Base-by-base conservation (phyloP, 257 asterid species). In the Linaria vulgaris region DNA sequence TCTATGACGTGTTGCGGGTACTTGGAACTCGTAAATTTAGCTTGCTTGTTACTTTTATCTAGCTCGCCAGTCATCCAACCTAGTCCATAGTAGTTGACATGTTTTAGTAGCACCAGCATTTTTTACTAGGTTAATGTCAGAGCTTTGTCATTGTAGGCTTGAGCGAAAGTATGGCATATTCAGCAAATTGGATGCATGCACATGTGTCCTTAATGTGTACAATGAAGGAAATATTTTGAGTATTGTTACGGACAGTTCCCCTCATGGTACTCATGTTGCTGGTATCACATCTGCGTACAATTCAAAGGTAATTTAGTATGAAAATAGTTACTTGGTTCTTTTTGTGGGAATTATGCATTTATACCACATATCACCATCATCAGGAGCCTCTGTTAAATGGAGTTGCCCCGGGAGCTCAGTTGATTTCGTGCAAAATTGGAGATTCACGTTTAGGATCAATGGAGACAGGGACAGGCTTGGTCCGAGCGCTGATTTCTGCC, bases 231-330 rank as follows among this genome's bases (percentile, higher is more conserved):
- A 89, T 60, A 66, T 89, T 66, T 82, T 92, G 83, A 92, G 99
- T 73, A 85, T 92, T 64, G 99, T 92, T 25, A 92, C 99, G 19
- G 99, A 92, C 67, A 16, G 87, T 72, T 92, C 99, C 23, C 95
- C 97, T 46, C 99, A 92, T 77, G 99, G 97, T 58, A 92, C 99
- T 64, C 99, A 92, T 64, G 99, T 92, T 79, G 96, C 99, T 75
- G 96, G 95, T 68, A 92, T 92, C 74, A 84, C 99, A 14, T 82
- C 97, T 56, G 96, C 99, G 70, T 85, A 83, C 84, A 88, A 89
- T 77, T 82, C 88, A 31, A 76, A 87, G 97, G 99, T 83, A 77
- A 63, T 63, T 49, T 62, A 59, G 63, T 51, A 31, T 66, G 9
- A 34, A 34, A 34, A 8, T 34, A 27, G 30, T 14, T 34, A 62